phyloP scores from a whole-genome alignment of 2,329 filamentous ascomycete species.

The Cladophialophora immunda region DNA sequence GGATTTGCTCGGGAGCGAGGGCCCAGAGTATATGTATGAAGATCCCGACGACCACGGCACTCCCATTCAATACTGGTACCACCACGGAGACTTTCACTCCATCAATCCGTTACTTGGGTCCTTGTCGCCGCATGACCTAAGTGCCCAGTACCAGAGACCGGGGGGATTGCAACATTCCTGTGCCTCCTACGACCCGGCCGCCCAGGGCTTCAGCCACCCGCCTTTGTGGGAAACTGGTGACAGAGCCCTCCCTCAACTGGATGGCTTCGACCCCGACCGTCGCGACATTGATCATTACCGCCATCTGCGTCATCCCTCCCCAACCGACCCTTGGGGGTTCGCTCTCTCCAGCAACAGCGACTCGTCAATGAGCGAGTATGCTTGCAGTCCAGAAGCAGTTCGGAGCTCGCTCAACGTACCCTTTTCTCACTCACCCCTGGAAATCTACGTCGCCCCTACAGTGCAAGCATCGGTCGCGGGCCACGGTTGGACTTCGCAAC shows the following conservation, averaged over 20 bases:
- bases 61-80: conserved; percentile 15
- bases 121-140: conserved; percentile 12
- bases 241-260: conserved; percentile 19
- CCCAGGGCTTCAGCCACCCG: conserved; percentile 31
- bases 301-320: conserved; percentile 33
- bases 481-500: conserved; percentile 20
- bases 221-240: neutral
- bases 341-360: conserved; percentile 30
- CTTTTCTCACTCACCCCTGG: conserved; percentile 6
- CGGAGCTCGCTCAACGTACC: conserved; percentile 15
- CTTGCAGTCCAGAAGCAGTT: conserved; percentile 31
- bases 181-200: conserved; percentile 27
- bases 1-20: conserved; percentile 26
- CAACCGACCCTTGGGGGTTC: conserved; percentile 28
- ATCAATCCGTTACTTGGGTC: conserved; percentile 29
- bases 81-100: conserved; percentile 12
- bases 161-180: conserved; percentile 3
- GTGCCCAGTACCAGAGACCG: conserved; percentile 3
- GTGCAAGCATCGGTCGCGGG: neutral
- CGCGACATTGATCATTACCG: conserved; percentile 24
- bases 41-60: conserved; percentile 10
- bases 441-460: conserved; percentile 1
- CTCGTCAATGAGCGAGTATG: conserved; percentile 34
- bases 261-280: conserved; percentile 3
- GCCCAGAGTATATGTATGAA: conserved; percentile 15